A percentile compares a stretch with the other conserved stretches of the same genome.
Conservation (phyloP, 306 rosid species). For the Cucumis melo region DNA sequence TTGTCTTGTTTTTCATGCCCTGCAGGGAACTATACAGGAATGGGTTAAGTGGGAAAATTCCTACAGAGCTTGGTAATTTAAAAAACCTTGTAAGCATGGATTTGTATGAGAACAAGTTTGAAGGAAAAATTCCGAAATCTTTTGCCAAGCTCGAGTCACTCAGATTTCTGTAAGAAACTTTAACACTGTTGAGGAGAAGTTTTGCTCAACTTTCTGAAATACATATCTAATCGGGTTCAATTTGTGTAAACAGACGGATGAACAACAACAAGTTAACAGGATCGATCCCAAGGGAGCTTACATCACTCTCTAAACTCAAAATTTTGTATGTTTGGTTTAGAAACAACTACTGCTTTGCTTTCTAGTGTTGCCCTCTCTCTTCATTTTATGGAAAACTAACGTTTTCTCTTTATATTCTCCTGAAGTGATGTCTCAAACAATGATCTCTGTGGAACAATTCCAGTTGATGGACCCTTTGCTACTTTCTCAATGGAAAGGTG, state of each 20-base stretch:
- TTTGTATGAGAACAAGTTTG: no score
- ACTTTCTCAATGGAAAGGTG: slow-evolving; percentile 75
- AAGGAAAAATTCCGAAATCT: no score
- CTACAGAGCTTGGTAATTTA: no score
- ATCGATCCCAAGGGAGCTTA: slow-evolving; percentile 76
- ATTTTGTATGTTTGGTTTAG: slow-evolving; percentile 46
- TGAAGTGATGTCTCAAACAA: slow-evolving; percentile 89
- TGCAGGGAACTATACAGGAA: no score
- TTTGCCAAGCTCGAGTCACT: no score
- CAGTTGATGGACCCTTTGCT: slow-evolving; percentile 81
- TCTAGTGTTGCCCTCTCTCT: background rate
- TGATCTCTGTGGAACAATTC: slow-evolving; percentile 85
- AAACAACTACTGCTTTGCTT: background rate
- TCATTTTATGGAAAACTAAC: background rate
- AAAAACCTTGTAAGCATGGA: no score
- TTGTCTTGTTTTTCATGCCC: no score
- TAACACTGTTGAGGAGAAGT: background rate
- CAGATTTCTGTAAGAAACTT: no score
- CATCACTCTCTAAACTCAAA: slow-evolving; percentile 58
- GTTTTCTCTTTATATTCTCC: background rate
- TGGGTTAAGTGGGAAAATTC: no score
- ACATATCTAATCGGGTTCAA: background rate
- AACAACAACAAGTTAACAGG: slow-evolving; percentile 73
- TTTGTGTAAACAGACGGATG: slow-evolving; percentile 36
- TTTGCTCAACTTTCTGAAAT: background rate